Percentiles rank a stretch among this genome's conserved stretches.
phyloP scores from a whole-genome alignment of 2,329 filamentous ascomycete species.

The Capronia epimyces region DNA sequence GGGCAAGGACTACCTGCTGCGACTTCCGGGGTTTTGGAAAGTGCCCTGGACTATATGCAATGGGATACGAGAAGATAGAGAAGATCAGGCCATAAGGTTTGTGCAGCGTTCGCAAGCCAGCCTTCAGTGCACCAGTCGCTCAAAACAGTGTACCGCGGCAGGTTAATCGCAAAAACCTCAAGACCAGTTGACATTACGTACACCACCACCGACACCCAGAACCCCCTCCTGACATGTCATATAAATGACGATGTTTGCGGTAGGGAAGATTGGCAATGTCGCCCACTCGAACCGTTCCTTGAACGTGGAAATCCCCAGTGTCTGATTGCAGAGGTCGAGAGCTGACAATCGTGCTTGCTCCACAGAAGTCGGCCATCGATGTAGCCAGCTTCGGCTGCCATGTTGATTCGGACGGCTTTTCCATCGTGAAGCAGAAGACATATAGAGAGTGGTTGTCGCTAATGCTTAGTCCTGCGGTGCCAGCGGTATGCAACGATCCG shows the following conservation, averaged over 20 bases:
- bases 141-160: slow-evolving; percentile 2
- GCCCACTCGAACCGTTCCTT: slow-evolving; percentile 4
- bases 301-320: slow-evolving; percentile 6
- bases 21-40: too few species aligned
- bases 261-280: slow-evolving; percentile 7
- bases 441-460: slow-evolving; percentile 10
- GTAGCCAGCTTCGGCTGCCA: slow-evolving; percentile 8
- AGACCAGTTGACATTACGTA: neutral
- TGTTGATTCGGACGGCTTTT: slow-evolving; percentile 5
- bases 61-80: slow-evolving; percentile 1
- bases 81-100: slow-evolving; percentile 3
- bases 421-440: slow-evolving; percentile 7
- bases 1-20: too few species aligned
- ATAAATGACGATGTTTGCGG: slow-evolving; percentile 7
- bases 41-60: slow-evolving; percentile 1
- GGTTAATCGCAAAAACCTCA: neutral
- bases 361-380: slow-evolving; percentile 4
- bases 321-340: slow-evolving; percentile 17
- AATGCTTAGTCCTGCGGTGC: slow-evolving; percentile 3
- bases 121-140: slow-evolving; percentile 3
- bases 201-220: slow-evolving; percentile 19
- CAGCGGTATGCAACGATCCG: slow-evolving; percentile 5
- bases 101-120: slow-evolving; percentile 2
- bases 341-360: slow-evolving; percentile 8
- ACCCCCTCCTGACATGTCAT: slow-evolving; percentile 18